Evolutionary conservation across 1,284 basidiomycete genomes (phyloP), one percentile per base, ranked within the genome.

Genomic region (Tilletia setariae): DNA sequence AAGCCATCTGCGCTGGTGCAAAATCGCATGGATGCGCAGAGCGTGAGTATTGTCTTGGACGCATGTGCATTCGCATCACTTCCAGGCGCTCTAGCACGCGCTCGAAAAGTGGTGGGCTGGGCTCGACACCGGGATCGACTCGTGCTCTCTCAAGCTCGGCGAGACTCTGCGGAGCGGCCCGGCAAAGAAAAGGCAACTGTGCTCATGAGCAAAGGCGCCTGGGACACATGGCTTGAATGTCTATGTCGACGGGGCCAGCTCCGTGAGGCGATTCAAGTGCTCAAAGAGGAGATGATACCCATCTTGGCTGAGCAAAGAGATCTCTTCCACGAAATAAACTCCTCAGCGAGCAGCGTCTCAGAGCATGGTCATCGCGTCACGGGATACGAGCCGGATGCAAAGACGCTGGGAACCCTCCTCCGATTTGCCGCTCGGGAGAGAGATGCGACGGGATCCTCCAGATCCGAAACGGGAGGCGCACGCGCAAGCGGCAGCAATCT

Each of bases 401-500:
- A 61, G 56, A 61, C 56, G 30, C 15, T 61, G 56, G 56, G 30
- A 16, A 61, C n/a, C 11, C 56, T 61, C 2, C n/a, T 61, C 2
- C 30, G 56, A 25, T 61, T 61, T 61, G 56, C 56, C 15, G 56
- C 56, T 3, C 56, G 56, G 28, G 56, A 61, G 1, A 25, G 56
- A n/a, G 30, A 9, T 40, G 56, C 11, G 16, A 4, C 13, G 2
- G 13, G 13, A 56, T 56, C 53, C 21, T 25, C 23, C 11, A 8
- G n/a, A 35, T 9, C 32, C 13, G 13, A 19, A 16, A 8, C 30
- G 19, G 46, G 19, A 4, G 19, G 3, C 16, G 46, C 35, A 16
- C 46, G 46, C 19, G 6, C 46, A 3, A 16, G 46, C 46, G 16
- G 16, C 21, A 23, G 46, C 19, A 49, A n/a, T 6, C 46, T 7